A percentile compares a stretch with the other conserved stretches of the same genome.
Conservation (phyloP, 805 yeast genomes). For the Wickerhamiella qilinensis region DNA sequence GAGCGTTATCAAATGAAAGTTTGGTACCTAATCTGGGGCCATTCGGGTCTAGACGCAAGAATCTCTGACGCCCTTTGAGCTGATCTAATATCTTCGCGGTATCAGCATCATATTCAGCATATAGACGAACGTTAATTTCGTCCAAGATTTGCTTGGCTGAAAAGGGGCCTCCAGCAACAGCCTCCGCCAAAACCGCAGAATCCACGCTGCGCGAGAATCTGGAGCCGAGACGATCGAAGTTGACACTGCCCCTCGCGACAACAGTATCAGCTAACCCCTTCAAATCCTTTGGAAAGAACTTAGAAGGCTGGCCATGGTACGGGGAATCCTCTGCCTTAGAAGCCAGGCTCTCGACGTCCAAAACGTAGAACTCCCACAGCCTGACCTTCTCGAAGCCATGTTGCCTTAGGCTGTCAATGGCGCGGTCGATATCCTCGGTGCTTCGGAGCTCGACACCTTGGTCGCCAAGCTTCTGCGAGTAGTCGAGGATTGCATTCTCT, state of each 20-base stretch:
- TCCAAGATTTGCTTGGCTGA: slow-evolving; percentile 37
- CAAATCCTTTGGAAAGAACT: slow-evolving; percentile 20
- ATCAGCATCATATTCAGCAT: slow-evolving; percentile 64
- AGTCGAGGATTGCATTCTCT: slow-evolving; percentile 51
- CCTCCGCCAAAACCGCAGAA: slow-evolving; percentile 32
- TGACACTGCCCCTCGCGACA: slow-evolving; percentile 25
- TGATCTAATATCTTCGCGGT: slow-evolving; percentile 47
- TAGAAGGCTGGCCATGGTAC: slow-evolving; percentile 30
- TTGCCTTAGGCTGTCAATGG: slow-evolving; percentile 52
- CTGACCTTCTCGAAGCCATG: slow-evolving; percentile 40
- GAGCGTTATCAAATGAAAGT: slow-evolving; percentile 38
- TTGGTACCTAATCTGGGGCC: slow-evolving; percentile 66
- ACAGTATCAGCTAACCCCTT: slow-evolving; percentile 31
- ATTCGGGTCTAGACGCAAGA: slow-evolving; percentile 54
- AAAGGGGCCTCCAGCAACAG: slow-evolving; percentile 25
- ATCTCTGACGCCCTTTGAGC: slow-evolving; percentile 59
- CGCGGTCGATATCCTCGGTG: slow-evolving; percentile 36
- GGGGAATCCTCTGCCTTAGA: slow-evolving; percentile 16
- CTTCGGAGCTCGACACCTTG: slow-evolving; percentile 36
- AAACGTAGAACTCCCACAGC: slow-evolving; percentile 80
- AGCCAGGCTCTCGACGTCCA: slow-evolving; percentile 35
- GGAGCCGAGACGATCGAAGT: slow-evolving; percentile 28
- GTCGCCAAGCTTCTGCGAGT: slow-evolving; percentile 39
- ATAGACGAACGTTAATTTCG: slow-evolving; percentile 60
- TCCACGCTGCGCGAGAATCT: slow-evolving; percentile 44